phyloP scores from a whole-genome alignment of 352 stramenopile species.

The Pilasporangium apinafurcum region DNA sequence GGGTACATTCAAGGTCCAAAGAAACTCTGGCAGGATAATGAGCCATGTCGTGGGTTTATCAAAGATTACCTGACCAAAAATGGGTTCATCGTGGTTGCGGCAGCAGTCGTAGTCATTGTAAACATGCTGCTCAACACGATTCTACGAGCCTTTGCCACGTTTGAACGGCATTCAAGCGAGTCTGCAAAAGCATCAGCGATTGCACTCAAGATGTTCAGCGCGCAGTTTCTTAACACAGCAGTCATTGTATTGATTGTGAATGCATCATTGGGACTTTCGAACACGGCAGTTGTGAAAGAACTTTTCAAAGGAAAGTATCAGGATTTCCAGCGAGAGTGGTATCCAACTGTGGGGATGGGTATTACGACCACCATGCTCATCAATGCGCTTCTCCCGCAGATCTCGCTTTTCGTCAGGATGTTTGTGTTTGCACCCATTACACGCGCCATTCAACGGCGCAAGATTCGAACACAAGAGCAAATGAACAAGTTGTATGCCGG shows the following conservation, averaged over 20 bases:
- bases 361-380: constrained; percentile 53
- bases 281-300: constrained; percentile 18
- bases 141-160: constrained; percentile 28
- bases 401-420: constrained; percentile 25
- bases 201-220: constrained; percentile 37
- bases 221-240: constrained; percentile 55
- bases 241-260: constrained; percentile 58
- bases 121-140: constrained; percentile 40
- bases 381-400: constrained; percentile 36
- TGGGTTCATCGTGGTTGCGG: constrained; percentile 29
- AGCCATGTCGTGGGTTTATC: constrained; percentile 34
- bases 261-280: constrained; percentile 19
- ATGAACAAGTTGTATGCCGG: constrained; percentile 48
- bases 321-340: constrained; percentile 53
- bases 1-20: constrained; percentile 27
- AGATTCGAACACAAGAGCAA: constrained; percentile 27
- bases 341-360: constrained; percentile 40
- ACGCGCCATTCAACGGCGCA: constrained; percentile 16
- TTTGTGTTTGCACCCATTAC: constrained; percentile 20
- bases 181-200: constrained; percentile 34
- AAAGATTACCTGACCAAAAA: constrained; percentile 41
- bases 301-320: constrained; percentile 34
- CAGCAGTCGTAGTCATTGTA: constrained; percentile 34
- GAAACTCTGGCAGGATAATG: constrained; percentile 17
- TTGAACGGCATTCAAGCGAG: constrained; percentile 48